phyloP scores from a whole-genome alignment of 2,329 filamentous ascomycete genomes.

The Lecanicillium sp. region DNA sequence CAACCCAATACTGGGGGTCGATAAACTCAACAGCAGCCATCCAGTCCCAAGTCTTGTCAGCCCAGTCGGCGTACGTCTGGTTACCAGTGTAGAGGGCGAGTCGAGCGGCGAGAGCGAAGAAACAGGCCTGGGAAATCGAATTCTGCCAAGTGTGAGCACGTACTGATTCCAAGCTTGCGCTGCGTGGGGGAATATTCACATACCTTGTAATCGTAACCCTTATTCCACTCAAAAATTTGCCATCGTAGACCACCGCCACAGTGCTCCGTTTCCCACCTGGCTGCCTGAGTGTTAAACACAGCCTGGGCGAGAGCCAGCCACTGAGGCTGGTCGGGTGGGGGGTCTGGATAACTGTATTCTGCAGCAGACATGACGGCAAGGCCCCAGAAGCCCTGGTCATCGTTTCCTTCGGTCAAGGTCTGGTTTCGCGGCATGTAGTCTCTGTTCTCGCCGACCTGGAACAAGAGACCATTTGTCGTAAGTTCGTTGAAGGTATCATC shows the following conservation, averaged over 20 bases:
- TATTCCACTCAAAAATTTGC: constrained; percentile 81
- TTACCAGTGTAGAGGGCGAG: constrained; percentile 73
- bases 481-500: constrained; percentile 56
- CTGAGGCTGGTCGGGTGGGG: constrained; percentile 51
- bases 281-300: constrained; percentile 71
- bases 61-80: constrained; percentile 69
- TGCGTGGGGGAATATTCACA: not conserved
- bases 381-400: constrained; percentile 81
- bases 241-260: constrained; percentile 73
- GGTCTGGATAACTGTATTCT: constrained; percentile 67
- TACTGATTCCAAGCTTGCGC: too few relatives aligned
- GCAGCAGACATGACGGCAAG: constrained; percentile 71
- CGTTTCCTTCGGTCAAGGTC: constrained; percentile 55
- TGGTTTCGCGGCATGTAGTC: constrained; percentile 64
- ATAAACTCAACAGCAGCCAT: constrained; percentile 49
- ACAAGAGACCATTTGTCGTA: constrained; percentile 48
- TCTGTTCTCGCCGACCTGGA: constrained; percentile 49
- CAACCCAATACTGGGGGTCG: constrained; percentile 42
- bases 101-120: constrained; percentile 56
- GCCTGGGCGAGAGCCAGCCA: constrained; percentile 69
- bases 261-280: constrained; percentile 59
- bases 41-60: constrained; percentile 65
- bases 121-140: constrained; percentile 53
- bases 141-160: constrained; percentile 29
- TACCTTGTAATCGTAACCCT: constrained; percentile 64